Evolutionary conservation across 2,329 filamentous ascomycete genomes (phyloP).

Genomic region (Sporothrix luriei): DNA sequence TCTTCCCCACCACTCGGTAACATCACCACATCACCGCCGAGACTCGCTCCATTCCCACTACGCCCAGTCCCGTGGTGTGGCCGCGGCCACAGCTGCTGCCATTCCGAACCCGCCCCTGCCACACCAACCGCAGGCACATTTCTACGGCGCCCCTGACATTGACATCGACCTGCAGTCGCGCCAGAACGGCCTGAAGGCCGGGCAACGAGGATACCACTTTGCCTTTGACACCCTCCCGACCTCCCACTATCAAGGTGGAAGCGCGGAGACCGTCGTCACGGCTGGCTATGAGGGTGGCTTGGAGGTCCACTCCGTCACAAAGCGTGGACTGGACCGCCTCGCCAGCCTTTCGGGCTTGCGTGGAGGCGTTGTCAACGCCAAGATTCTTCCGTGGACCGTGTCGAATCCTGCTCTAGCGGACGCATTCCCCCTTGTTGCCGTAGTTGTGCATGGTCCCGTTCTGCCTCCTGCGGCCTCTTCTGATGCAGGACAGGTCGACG

Average conservation of each 20-base stretch:
- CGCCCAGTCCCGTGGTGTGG: slow-evolving; percentile 48
- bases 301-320: slow-evolving; percentile 73
- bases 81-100: not conserved
- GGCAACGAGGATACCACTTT: slow-evolving; percentile 74
- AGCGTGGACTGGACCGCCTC: slow-evolving; percentile 69
- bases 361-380: slow-evolving; percentile 79
- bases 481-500: not conserved
- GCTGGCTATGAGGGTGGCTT: slow-evolving; percentile 80
- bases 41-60: slow-evolving; percentile 58
- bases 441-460: slow-evolving; percentile 78
- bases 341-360: slow-evolving; percentile 74
- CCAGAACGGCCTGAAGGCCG: slow-evolving; percentile 59
- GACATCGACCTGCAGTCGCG: slow-evolving; percentile 59
- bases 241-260: slow-evolving; percentile 41
- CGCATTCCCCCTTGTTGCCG: slow-evolving; percentile 72
- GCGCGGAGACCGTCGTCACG: slow-evolving; percentile 67
- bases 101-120: slow-evolving; percentile 64
- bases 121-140: slow-evolving; percentile 75
- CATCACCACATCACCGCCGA: slow-evolving; percentile 46
- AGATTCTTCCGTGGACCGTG: slow-evolving; percentile 72
- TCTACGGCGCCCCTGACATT: slow-evolving; percentile 73
- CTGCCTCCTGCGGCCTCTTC: slow-evolving; percentile 46
- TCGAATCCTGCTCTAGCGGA: slow-evolving; percentile 53
- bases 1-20: slow-evolving; percentile 44
- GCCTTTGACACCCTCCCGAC: slow-evolving; percentile 72